Conservation (phyloP, 208 protist genomes). For the Leishmania martiniquensis region DNA sequence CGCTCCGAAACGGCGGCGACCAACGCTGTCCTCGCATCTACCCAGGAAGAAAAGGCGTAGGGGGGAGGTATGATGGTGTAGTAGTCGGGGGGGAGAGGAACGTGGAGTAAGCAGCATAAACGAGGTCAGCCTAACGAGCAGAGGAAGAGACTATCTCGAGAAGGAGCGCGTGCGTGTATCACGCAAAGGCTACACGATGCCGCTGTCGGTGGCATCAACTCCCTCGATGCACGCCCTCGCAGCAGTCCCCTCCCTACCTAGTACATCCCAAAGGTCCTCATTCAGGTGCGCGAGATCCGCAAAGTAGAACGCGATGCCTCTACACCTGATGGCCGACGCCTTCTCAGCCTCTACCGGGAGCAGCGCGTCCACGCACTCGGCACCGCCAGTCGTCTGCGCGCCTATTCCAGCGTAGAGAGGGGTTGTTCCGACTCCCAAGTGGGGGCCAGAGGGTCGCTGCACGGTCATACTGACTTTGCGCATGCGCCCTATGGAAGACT, state of each 20-base stretch:
- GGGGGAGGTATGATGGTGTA: too few relatives aligned
- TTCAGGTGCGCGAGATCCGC: slow-evolving; percentile 20
- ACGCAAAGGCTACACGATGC: too few relatives aligned
- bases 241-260: slow-evolving; percentile 7
- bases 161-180: too few relatives aligned
- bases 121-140: too few relatives aligned
- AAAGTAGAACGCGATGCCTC: slow-evolving; percentile 2
- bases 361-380: slow-evolving; percentile 11
- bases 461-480: slow-evolving; percentile 22
- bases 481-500: slow-evolving; percentile 27
- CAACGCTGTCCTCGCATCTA: slow-evolving; percentile 12
- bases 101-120: too few relatives aligned
- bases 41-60: slow-evolving; percentile 41
- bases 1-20: slow-evolving; percentile 34
- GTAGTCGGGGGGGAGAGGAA: too few relatives aligned
- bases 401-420: neutral
- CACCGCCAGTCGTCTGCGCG: neutral
- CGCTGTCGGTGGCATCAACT: too few relatives aligned
- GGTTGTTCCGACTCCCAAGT: neutral
- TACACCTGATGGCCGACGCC: neutral
- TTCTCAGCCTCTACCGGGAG: slow-evolving; percentile 8
- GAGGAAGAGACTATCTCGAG: too few relatives aligned
- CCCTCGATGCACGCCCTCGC: too few relatives aligned
- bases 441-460: neutral
- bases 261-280: neutral